Base-by-base conservation (phyloP, 75 land plant species). In the Picea glauca region DNA sequence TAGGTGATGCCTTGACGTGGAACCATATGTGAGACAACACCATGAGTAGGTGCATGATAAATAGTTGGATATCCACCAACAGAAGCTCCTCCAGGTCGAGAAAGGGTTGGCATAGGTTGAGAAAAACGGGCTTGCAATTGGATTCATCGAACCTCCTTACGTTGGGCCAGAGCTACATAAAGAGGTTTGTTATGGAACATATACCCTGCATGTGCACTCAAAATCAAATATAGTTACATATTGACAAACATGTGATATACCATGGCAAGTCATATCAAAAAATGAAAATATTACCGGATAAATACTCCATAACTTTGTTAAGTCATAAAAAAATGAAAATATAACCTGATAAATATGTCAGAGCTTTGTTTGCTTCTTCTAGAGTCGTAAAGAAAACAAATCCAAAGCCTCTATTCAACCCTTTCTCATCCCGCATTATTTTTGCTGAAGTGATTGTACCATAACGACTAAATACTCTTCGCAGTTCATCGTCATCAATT, bases 141-240 rank as follows among this genome's bases (percentile, higher is more conserved):
- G 13, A 88, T 86, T 43, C 84, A 84, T 35, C 94, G 90, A 20
- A 92, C 90, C 79, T 94, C 94, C 63, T 88, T 93, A 60, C 87
- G 88, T 62, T 91, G 91, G 26, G 93, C 93, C 72, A 89, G 76
- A 26, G 93, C 90, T 62, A 89, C 92, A 87, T 94, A 94, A 23
- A 94, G 77, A 7, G 94, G 96, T 81, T 91, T 94, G 18, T 85
- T 66, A 61, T 81, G 80, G 12, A 86, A 72, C 88, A 94, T 87
- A 50, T 62, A 62, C 26, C 87, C 96, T 91, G 78, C 30, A 81
- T 23, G n/a, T 78, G 15, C 14, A 78, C 23, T 20, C 33, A 46
- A 58, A 70, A 70, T 8, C 9, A 50, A 50, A 32, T 23, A 70
- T 13, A 43, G 33, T 38, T 63, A 13, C 14, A 38, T 20, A 50